Evolutionary conservation across 2,329 filamentous ascomycete species (phyloP).

Genomic region (Spiromastix sp.): DNA sequence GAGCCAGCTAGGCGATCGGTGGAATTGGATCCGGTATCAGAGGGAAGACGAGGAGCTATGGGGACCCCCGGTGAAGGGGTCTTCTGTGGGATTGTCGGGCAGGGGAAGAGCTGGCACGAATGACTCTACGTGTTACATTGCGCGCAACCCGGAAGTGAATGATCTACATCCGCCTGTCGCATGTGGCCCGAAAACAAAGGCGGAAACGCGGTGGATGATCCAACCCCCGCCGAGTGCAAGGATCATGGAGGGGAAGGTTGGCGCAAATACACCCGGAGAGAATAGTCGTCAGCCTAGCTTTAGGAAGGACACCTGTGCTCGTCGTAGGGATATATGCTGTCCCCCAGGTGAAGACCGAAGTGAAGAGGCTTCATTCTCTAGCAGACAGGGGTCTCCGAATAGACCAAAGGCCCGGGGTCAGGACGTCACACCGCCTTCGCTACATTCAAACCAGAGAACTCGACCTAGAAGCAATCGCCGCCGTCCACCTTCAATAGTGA

Average conservation of each 20-base stretch:
- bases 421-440: too few species aligned
- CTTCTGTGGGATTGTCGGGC: slow-evolving; percentile 42
- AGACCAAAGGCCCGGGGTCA: too few species aligned
- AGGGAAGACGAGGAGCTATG: slow-evolving; percentile 81
- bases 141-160: slow-evolving; percentile 64
- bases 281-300: slow-evolving; percentile 10
- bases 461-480: neutral
- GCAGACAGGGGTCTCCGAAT: too few species aligned
- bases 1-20: slow-evolving; percentile 44
- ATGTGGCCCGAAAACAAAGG: slow-evolving; percentile 57
- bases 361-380: too few species aligned
- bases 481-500: neutral
- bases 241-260: slow-evolving; percentile 78
- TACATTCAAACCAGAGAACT: too few species aligned
- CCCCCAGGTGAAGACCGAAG: too few species aligned
- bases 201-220: slow-evolving; percentile 80
- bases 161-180: slow-evolving; percentile 79
- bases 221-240: slow-evolving; percentile 83
- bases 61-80: slow-evolving; percentile 50
- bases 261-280: slow-evolving; percentile 15
- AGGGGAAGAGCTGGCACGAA: slow-evolving; percentile 26
- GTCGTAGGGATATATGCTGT: too few species aligned
- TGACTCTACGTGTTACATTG: slow-evolving; percentile 48
- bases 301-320: slow-evolving; percentile 8
- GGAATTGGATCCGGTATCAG: slow-evolving; percentile 73